Evolutionary conservation across 2,329 filamentous ascomycete genomes (phyloP), one percentile per base, ranked within the genome.

Genomic region (Exophiala calicioides): DNA sequence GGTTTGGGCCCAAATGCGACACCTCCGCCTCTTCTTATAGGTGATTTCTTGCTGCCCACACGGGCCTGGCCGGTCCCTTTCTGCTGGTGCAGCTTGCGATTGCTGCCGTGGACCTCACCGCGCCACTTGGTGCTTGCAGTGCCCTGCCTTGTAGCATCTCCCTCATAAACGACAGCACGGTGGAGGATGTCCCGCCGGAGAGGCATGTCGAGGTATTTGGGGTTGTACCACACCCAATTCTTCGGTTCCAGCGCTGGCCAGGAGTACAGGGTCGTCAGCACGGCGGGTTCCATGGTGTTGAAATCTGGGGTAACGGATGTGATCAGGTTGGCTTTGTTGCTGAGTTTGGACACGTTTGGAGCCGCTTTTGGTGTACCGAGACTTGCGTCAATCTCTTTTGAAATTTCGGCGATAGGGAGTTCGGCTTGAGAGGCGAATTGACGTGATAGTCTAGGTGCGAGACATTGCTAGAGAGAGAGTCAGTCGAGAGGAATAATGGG

Each of bases 171-270:
- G 48, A 98, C 82, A 48, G 93, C 93, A 56, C 88, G 82, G 73
- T 98, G 91, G 43, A 98, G 83, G 56, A 98, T 82, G 68, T 98
- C 93, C 66, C 86, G 84, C 50, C 93, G 86, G 35, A 95, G 78
- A 2, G 93, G 93, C 24, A 97, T 81, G 64, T 87, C 75, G 33
- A 98, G 85, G 68, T 96, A 89, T 62, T 87, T 86, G 51, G 82
- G 75, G 30, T 86, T 84, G 75, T 90, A 97, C 61, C 81, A 71
- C 64, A 88, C 81, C 67, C 94, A 85, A 39, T 81, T 76, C 37
- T 82, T 74, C 18, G 93, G 93, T 68, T 96, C 90, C 70, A 96
- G 82, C 8, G 83, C 81, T 26, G 93, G 93, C 74, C 97, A 98
- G 65, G 77, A 76, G 80, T 95, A 90, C 68, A 96, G 81, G 44